These are phyloP conservation scores for Chlorella vulgaris DNA, from an alignment of 139 green algal genomes.

Conservation along the genomic window DNA sequence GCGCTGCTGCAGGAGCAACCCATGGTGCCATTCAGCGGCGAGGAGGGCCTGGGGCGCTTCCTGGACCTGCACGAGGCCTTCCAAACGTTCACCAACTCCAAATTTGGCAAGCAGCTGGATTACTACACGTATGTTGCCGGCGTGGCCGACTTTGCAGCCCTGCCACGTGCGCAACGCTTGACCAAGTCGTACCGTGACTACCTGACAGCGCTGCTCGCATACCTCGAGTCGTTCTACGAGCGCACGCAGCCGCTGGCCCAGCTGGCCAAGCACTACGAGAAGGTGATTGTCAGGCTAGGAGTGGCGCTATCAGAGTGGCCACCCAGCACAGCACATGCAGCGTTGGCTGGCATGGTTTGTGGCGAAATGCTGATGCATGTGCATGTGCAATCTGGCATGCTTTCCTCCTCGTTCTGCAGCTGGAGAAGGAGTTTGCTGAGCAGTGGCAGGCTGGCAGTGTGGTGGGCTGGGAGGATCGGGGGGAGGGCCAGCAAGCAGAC, in stretches of 20 bases:
- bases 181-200: constrained; percentile 76
- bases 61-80: constrained; percentile 91
- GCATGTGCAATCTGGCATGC: no score
- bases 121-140: constrained; percentile 77
- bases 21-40: constrained; percentile 79
- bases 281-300: no score
- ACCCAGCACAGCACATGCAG: no score
- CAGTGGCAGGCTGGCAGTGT: constrained; percentile 75
- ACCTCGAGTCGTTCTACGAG: constrained; percentile 90
- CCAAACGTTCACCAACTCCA: constrained; percentile 80
- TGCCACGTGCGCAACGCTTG: constrained; percentile 49
- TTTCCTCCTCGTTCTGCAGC: constrained; percentile 22
- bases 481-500: constrained; percentile 24
- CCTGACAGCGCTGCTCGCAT: constrained; percentile 69
- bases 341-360: no score
- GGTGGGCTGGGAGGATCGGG: constrained; percentile 75
- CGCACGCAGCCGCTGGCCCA: constrained; percentile 87
- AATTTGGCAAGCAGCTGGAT: constrained; percentile 74
- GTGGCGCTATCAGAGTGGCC: no score
- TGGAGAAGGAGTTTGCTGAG: constrained; percentile 73
- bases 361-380: not conserved
- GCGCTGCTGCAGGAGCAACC: constrained; percentile 56
- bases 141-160: constrained; percentile 55
- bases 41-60: constrained; percentile 89
- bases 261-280: constrained; percentile 58